These are phyloP conservation scores for Caloboletus firmus DNA, from an alignment of 1,284 basidiomycete genomes.

Conservation along the genomic window DNA sequence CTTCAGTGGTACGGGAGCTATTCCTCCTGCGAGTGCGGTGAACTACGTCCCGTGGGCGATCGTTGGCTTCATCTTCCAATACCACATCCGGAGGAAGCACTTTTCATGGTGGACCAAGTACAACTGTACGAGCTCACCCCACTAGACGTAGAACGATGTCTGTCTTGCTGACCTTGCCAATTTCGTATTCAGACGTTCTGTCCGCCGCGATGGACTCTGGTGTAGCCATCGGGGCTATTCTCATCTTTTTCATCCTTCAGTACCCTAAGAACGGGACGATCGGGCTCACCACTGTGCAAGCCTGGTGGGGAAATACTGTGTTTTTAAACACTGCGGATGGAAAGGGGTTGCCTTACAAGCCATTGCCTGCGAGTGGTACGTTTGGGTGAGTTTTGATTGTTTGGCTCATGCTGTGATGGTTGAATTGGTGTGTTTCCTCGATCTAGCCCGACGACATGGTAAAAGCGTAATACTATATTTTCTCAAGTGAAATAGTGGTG, in stretches of 20 bases:
- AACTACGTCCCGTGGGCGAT: constrained; percentile 52
- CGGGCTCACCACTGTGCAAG: constrained; percentile 51
- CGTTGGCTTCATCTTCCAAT: constrained; percentile 56
- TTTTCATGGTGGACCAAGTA: constrained; percentile 60
- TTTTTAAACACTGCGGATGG: constrained; percentile 46
- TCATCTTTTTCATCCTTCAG: constrained; percentile 70
- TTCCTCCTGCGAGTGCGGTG: constrained; percentile 50
- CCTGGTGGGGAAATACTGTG: constrained; percentile 75
- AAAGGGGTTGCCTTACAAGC: constrained; percentile 26
- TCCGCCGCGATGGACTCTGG: constrained; percentile 53
- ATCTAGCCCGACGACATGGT: constrained; percentile 21
- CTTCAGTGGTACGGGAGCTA: constrained; percentile 49
- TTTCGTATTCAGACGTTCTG: constrained; percentile 40
- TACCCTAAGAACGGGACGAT: constrained; percentile 65
- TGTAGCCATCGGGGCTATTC: constrained; percentile 51
- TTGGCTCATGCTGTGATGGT: neutral
- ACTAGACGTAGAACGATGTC: no score
- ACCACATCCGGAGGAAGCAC: constrained; percentile 45
- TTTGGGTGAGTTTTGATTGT: constrained; percentile 39
- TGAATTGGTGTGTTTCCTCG: neutral
- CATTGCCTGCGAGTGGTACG: constrained; percentile 32
- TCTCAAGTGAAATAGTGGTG: neutral
- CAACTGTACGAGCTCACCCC: constrained; percentile 39
- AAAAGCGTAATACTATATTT: neutral
- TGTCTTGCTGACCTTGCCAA: neutral